Percentiles rank a stretch among this genome's conserved stretches.
Conservation (phyloP, 2,329 filamentous ascomycete genomes). For the Gaeumannomyces sp. region DNA sequence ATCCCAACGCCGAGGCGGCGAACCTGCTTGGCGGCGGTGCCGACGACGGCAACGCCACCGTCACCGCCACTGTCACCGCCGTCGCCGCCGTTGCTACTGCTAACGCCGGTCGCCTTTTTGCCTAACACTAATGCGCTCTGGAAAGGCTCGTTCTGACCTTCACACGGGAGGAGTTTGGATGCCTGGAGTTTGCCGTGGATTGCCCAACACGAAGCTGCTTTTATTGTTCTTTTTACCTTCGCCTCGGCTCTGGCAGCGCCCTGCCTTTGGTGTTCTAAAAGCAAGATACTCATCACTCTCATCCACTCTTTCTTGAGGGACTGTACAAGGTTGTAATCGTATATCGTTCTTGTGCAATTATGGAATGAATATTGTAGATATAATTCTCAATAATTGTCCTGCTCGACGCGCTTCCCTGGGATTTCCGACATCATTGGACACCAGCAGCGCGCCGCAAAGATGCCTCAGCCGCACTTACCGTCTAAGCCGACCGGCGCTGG, state of each 20-base stretch:
- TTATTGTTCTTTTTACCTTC: no score
- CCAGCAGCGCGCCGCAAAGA: no score
- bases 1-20: slow-evolving; percentile 18
- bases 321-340: background rate
- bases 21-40: slow-evolving; percentile 17
- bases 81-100: background rate
- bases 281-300: no score
- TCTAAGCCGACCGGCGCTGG: no score
- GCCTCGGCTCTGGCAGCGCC: no score
- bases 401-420: no score
- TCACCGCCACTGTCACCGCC: slow-evolving; percentile 1
- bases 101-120: background rate
- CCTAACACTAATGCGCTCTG: background rate
- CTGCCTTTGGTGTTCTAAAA: no score
- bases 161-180: background rate
- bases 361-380: background rate
- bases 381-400: background rate
- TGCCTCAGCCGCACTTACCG: no score
- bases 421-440: no score
- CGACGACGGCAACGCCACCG: background rate
- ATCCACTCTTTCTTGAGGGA: background rate
- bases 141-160: background rate
- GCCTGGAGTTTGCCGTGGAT: background rate
- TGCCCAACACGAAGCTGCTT: no score
- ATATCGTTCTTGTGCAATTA: background rate